Percentiles rank a stretch among this genome's conserved stretches.
These are phyloP conservation scores for Verticillium nubilum DNA, from an alignment of 2,329 filamentous ascomycete species.

Conservation along the genomic window DNA sequence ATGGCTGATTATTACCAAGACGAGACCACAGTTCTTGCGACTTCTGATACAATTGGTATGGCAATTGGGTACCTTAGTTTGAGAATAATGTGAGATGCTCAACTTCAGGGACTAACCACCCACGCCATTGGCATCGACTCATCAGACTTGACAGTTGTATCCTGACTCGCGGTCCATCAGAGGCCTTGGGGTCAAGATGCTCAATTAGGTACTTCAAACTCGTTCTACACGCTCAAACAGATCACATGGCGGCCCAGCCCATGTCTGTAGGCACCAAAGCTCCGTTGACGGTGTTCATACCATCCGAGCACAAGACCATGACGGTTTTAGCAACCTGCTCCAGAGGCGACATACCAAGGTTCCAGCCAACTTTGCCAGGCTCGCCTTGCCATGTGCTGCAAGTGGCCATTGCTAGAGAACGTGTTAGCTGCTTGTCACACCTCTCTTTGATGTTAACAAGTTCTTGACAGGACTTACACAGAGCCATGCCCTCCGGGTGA, in stretches of 20 bases:
- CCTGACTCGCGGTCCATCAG: too few species aligned
- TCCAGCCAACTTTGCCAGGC: constrained; percentile 1
- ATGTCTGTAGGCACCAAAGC: constrained; percentile 6
- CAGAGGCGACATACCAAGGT: constrained; percentile 5
- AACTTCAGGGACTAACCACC: too few species aligned
- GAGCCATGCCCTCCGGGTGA: neutral
- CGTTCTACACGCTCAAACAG: neutral
- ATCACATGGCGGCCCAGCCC: constrained; percentile 6
- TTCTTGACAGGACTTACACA: constrained; percentile 3
- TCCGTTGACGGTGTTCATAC: constrained; percentile 8
- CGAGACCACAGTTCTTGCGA: too few species aligned
- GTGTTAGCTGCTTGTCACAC: fast-evolving
- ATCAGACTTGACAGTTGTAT: too few species aligned
- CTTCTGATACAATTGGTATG: too few species aligned
- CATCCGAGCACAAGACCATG: constrained; percentile 3
- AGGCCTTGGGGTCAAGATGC: too few species aligned
- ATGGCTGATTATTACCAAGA: too few species aligned
- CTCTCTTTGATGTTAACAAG: too few species aligned
- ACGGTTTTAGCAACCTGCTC: constrained; percentile 7
- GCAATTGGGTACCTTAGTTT: too few species aligned
- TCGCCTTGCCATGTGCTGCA: constrained; percentile 3
- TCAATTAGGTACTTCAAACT: too few species aligned
- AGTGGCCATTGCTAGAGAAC: neutral
- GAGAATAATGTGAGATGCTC: too few species aligned
- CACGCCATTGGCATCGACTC: too few species aligned